Evolutionary conservation across 2,329 filamentous ascomycete species (phyloP), one percentile per base, ranked within the genome.

Genomic region (Colletotrichum lupini): DNA sequence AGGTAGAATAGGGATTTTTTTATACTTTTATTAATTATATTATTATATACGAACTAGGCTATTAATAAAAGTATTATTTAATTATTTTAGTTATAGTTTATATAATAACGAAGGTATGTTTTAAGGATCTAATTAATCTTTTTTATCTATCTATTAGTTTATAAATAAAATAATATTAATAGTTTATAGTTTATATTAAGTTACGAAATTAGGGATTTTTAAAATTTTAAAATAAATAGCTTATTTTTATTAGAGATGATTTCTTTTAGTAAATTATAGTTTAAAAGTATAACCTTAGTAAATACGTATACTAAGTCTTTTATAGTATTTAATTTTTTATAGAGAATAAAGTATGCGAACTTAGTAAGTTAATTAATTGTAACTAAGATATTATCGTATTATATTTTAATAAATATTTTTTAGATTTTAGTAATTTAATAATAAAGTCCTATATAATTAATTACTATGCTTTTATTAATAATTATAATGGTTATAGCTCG

Each of bases 311-410:
- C 2, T 19, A 32, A 1, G 0, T 57, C 0, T n/a, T 32, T 12
- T n/a, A 9, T 19, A 1, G 2, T n/a, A 16, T n/a, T 32, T 2
- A 12, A 1, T 37, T 37, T 0, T 5, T 26, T 57, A n/a, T 30
- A 57, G 0, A 1, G 5, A 16, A n/a, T 57, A 28, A 56, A 19
- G 0, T 56, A 30, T 0, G 1, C 6, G 0, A 28, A 28, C 6
- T 56, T 56, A 28, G 0, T 30, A 19, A 30, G 24, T n/a, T 4
- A 8, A 2, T 56, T 7, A 3, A 30, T 6, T 16, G 30, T 30
- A 9, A 56, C 12, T 30, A 56, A 19, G 0, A 56, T 28, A 24
- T 0, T 56, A 56, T 56, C 0, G 1, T 56, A 56, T 0, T 19
- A 56, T 16, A 30, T 3, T 8, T 56, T 56, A 5, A 0, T 26